These are phyloP conservation scores for Meira miltonrushii DNA, from an alignment of 1,284 basidiomycete species.

Conservation along the genomic window DNA sequence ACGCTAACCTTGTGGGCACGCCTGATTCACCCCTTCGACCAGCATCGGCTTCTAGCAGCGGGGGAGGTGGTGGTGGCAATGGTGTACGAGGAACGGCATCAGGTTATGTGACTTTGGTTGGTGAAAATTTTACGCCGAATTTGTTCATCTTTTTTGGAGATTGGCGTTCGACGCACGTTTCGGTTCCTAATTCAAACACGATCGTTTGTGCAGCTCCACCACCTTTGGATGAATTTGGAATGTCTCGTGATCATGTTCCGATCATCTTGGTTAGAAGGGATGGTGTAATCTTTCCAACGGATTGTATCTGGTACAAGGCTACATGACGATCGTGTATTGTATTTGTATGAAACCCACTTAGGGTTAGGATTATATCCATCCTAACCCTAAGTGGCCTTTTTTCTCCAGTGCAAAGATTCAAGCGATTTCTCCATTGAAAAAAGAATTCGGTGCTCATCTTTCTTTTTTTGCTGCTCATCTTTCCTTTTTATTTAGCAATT, in stretches of 20 bases:
- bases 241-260: slow-evolving; percentile 57
- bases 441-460: too few relatives aligned
- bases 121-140: slow-evolving; percentile 81
- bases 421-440: too few relatives aligned
- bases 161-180: slow-evolving; percentile 76
- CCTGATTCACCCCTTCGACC: slow-evolving; percentile 51
- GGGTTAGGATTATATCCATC: too few relatives aligned
- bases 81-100: slow-evolving; percentile 50
- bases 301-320: too few relatives aligned
- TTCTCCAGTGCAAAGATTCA: too few relatives aligned
- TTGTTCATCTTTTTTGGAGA: slow-evolving; percentile 81
- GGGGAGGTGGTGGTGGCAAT: slow-evolving; percentile 10
- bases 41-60: slow-evolving; percentile 55
- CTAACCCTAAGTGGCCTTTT: too few relatives aligned
- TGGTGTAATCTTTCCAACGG: slow-evolving; percentile 78
- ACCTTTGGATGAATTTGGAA: slow-evolving; percentile 18
- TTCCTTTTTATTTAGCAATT: too few relatives aligned
- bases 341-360: too few relatives aligned
- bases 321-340: too few relatives aligned
- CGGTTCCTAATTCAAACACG: slow-evolving; percentile 82
- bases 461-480: too few relatives aligned
- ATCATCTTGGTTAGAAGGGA: slow-evolving; percentile 80
- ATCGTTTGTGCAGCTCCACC: slow-evolving; percentile 51
- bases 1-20: too few relatives aligned
- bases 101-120: slow-evolving; percentile 78